Conservation (phyloP, 176 grass and related monocot genomes). For the Melocanna baccifera region DNA sequence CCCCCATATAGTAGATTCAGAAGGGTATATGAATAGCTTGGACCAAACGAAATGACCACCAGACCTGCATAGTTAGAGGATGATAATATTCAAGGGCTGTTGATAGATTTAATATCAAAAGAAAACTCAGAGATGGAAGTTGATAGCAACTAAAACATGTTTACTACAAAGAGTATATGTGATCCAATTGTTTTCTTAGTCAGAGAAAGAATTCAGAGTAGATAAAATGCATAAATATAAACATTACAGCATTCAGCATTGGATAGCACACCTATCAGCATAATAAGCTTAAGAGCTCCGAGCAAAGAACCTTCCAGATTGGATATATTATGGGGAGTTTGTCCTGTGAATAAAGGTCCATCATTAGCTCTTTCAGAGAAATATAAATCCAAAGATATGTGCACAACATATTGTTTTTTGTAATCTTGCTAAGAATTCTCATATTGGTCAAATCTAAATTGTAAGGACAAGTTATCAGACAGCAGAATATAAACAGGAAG, state of each 20-base stretch:
- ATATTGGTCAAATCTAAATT: background rate
- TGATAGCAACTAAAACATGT: background rate
- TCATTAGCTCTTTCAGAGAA: slow-evolving; percentile 18
- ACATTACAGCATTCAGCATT: background rate
- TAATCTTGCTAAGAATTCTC: slow-evolving; percentile 13
- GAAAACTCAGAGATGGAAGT: slow-evolving; percentile 8
- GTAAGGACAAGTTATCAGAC: background rate
- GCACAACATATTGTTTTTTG: background rate
- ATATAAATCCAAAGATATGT: slow-evolving; percentile 20
- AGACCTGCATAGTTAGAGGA: slow-evolving; percentile 58
- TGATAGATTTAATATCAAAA: background rate
- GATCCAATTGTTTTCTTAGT: background rate
- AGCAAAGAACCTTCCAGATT: slow-evolving; percentile 67
- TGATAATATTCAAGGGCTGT: background rate
- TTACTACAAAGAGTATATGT: background rate
- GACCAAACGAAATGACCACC: slow-evolving; percentile 90
- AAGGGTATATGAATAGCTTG: slow-evolving; percentile 95
- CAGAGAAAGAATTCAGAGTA: background rate
- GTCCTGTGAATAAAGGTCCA: slow-evolving; percentile 45
- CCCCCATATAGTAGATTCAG: slow-evolving; percentile 78
- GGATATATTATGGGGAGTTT: slow-evolving; percentile 54
- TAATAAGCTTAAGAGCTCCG: slow-evolving; percentile 83
- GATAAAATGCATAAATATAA: slow-evolving; percentile 7
- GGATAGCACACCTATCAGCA: slow-evolving; percentile 72
- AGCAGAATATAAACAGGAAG: slow-evolving; percentile 1